Base-by-base conservation (phyloP, 2,329 filamentous ascomycete species). In the Trichoderma aggressivum region DNA sequence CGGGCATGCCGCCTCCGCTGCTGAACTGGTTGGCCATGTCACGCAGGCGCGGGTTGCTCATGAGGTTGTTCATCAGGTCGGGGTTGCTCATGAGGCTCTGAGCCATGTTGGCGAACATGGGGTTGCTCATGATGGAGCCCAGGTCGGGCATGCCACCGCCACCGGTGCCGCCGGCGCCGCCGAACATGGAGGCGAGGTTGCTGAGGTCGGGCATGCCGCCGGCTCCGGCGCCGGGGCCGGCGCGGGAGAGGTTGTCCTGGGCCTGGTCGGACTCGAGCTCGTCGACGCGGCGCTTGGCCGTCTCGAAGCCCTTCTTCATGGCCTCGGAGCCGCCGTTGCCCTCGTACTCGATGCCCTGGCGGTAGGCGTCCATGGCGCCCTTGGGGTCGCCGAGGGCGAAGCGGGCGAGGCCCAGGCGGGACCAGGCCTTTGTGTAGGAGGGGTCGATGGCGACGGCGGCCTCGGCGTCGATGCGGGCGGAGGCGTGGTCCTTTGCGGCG, bases 31-130 rank as follows among this genome's bases (percentile, higher is more conserved):
- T 90, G 59, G 94, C 94, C 94, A 98, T 95, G 79, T 97, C 90
- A 70, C 93, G 88, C 73, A 98, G 84, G 73, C 91, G 89, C 3
- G 96, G 96, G 85, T 99, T 98, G 86, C 86, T 94, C 94, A 99
- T 97, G 71, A 99, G 83, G 81, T 94, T 96, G 80, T 86, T 88
- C 89, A 98, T 92, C 85, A 94, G 90, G 11, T 97, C 93, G 0
- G 96, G 96, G 84, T 99, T 98, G 83, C 90, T 93, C 96, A 98
- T 98, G 70, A 99, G 83, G 82, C 93, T 97, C 85, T 98, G 94
- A 5, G 96, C 96, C 94, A 98, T 98, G 84, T 88, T 92, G 64
- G 94, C 90, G 84, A 99, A 97, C 96, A 98, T 98, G 70, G 96
- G 96, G 85, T 98, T 99, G 86, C 86, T 94, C 94, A 98, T 97